Conservation (phyloP, 768 basidiomycete genomes). For the Rhizopogon vulgaris region DNA sequence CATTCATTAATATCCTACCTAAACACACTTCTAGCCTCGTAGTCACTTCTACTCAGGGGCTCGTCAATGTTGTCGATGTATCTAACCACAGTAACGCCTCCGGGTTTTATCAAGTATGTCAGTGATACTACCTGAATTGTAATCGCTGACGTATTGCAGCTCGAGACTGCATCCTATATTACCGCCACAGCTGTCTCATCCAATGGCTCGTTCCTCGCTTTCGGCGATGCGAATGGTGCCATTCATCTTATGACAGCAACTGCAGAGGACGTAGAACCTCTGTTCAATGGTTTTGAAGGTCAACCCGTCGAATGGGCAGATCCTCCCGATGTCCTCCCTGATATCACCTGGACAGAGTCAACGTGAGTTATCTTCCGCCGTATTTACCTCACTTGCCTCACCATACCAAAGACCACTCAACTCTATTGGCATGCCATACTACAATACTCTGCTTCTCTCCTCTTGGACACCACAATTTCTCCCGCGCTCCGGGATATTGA, state of each 20-base stretch:
- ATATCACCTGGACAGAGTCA: conserved; percentile 74
- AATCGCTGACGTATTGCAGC: conserved; percentile 29
- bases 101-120: conserved; percentile 75
- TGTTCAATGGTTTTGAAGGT: conserved; percentile 89
- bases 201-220: conserved; percentile 86
- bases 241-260: conserved; percentile 80
- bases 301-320: conserved; percentile 85
- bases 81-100: conserved; percentile 58
- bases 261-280: conserved; percentile 47
- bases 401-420: conserved; percentile 66
- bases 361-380: conserved; percentile 48
- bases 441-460: conserved; percentile 70
- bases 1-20: conserved; percentile 79
- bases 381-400: neutral
- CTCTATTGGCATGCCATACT: conserved; percentile 82
- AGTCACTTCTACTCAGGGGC: conserved; percentile 73
- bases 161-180: conserved; percentile 70
- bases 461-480: conserved; percentile 52
- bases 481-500: conserved; percentile 36
- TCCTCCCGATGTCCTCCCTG: conserved; percentile 55
- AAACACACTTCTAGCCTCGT: conserved; percentile 68
- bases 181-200: conserved; percentile 79
- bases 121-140: neutral
- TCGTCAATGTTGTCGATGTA: conserved; percentile 81
- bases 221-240: conserved; percentile 81